Percentiles rank a stretch among this genome's conserved stretches.
phyloP scores from a whole-genome alignment of 345 rosid genomes.

The Kandelia obovata region DNA sequence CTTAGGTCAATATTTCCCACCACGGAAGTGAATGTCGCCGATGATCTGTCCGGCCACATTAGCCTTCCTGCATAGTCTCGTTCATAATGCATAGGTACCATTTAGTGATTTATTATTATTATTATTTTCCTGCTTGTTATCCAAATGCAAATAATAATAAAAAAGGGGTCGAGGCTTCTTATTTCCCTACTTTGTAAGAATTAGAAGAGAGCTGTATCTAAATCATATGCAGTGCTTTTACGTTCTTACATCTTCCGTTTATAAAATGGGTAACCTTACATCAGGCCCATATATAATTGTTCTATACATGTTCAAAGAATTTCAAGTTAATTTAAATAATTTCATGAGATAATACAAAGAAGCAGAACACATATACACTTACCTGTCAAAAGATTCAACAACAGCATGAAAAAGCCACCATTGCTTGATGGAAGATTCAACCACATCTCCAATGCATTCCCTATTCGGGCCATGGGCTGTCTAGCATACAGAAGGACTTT shows the following conservation, averaged over 20 bases:
- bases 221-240: no score
- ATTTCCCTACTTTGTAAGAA: no score
- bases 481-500: slow-evolving; percentile 1
- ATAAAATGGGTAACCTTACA: no score
- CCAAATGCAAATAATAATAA: no score
- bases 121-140: no score
- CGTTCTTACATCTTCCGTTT: no score
- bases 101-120: no score
- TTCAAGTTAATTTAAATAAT: not conserved
- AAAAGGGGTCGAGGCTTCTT: no score
- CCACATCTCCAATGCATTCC: slow-evolving; percentile 5
- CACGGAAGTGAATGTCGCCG: slow-evolving; percentile 7
- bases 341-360: not conserved
- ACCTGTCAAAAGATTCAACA: slow-evolving; percentile 2
- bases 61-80: slow-evolving; percentile 2
- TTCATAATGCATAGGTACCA: not conserved
- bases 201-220: no score
- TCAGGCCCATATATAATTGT: no score
- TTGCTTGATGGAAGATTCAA: slow-evolving; percentile 5
- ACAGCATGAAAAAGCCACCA: not conserved
- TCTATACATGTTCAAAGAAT: not conserved
- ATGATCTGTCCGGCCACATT: slow-evolving; percentile 5
- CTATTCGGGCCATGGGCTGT: not conserved
- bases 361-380: not conserved
- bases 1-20: slow-evolving; percentile 7